phyloP scores from a whole-genome alignment of 2,329 filamentous ascomycete genomes.

The Ceratocystis cacaofunesta region DNA sequence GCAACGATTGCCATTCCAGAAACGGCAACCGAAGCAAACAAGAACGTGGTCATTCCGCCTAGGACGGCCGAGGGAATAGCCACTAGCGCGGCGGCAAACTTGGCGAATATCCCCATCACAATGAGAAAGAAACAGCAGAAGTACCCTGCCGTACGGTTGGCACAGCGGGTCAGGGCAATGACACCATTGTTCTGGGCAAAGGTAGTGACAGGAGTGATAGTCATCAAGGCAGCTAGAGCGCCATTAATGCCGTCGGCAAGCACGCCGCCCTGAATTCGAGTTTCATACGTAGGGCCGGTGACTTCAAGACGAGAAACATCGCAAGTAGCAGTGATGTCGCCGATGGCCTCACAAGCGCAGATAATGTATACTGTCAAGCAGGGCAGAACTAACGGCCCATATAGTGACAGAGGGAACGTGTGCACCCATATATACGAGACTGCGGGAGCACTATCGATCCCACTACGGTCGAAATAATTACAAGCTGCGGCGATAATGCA shows the following conservation, averaged over 20 bases:
- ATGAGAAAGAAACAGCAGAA: constrained; percentile 63
- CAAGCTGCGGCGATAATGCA: constrained; percentile 66
- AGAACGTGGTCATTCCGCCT: constrained; percentile 64
- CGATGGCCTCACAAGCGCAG: constrained; percentile 64
- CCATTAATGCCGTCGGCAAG: constrained; percentile 66
- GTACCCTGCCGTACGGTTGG: constrained; percentile 67
- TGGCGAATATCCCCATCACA: constrained; percentile 68
- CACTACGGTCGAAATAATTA: constrained; percentile 62
- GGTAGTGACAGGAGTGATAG: constrained; percentile 64
- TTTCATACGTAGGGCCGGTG: constrained; percentile 56
- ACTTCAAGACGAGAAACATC: constrained; percentile 66
- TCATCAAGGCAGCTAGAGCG: constrained; percentile 59
- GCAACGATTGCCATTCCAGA: constrained; percentile 64
- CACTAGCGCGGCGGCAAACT: constrained; percentile 66
- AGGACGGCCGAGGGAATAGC: constrained; percentile 55
- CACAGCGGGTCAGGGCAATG: constrained; percentile 66
- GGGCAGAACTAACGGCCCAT: constrained; percentile 59
- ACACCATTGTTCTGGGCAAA: constrained; percentile 80
- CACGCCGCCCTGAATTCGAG: constrained; percentile 63
- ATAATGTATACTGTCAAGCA: constrained; percentile 57
- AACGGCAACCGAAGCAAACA: constrained; percentile 63
- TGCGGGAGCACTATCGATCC: constrained; percentile 55
- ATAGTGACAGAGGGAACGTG: constrained; percentile 57
- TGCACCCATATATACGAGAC: constrained; percentile 67
- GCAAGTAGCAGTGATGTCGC: constrained; percentile 67